Percentiles rank a stretch among this genome's conserved stretches.
phyloP scores from a whole-genome alignment of 176 grass and related monocot species.

The Thalia dealbata region DNA sequence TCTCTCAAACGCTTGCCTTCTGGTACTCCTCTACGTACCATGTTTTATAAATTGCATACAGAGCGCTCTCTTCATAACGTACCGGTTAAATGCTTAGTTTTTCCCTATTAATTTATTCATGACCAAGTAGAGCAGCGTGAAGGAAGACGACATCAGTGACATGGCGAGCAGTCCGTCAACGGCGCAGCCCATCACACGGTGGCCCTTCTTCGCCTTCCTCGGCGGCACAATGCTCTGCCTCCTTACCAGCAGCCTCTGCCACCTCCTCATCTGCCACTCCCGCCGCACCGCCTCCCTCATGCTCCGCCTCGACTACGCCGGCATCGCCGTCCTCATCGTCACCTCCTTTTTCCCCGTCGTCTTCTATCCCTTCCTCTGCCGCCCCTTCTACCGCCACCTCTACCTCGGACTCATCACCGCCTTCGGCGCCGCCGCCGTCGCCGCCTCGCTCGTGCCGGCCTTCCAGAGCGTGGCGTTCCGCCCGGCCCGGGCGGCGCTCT shows the following conservation, averaged over 20 bases:
- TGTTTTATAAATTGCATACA: too few relatives aligned
- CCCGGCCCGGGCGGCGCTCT: not conserved
- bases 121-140: not conserved
- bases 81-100: too few relatives aligned
- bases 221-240: conserved; percentile 5
- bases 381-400: not conserved
- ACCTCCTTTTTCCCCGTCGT: not conserved
- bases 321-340: not conserved
- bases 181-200: not conserved
- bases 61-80: too few relatives aligned
- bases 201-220: conserved; percentile 1
- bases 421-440: not conserved
- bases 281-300: not conserved
- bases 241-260: not conserved
- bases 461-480: not conserved
- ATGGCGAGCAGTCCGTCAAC: too few relatives aligned
- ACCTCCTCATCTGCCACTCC: not conserved
- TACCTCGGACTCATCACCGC: not conserved
- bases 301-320: conserved; percentile 6
- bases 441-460: not conserved
- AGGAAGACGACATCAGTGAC: not conserved
- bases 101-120: too few relatives aligned
- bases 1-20: too few relatives aligned
- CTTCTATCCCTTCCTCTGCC: not conserved
- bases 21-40: too few relatives aligned